phyloP scores from a whole-genome alignment of 306 rosid species.

The Acacia acuminata region DNA sequence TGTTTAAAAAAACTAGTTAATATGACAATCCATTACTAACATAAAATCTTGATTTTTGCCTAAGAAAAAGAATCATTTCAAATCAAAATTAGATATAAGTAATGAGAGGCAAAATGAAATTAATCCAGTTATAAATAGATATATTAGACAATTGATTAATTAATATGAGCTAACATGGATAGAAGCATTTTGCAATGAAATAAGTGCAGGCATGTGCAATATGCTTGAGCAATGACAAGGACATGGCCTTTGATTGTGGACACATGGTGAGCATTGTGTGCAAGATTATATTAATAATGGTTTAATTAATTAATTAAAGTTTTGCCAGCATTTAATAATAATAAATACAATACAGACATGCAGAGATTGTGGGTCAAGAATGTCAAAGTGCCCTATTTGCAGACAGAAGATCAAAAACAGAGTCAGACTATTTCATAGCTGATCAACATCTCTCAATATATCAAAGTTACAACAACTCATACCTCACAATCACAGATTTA shows the following conservation, averaged over 20 bases:
- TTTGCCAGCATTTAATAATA: neutral
- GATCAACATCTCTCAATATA: neutral
- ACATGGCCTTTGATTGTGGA: conserved; percentile 4
- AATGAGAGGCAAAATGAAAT: too few relatives aligned
- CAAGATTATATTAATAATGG: neutral
- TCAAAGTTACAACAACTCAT: too few relatives aligned
- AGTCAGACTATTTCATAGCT: neutral
- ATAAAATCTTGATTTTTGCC: too few relatives aligned
- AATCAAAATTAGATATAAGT: too few relatives aligned
- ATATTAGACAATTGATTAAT: neutral
- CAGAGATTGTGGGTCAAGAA: neutral
- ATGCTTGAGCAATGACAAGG: neutral
- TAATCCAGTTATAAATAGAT: neutral
- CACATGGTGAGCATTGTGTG: neutral
- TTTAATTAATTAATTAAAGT: neutral
- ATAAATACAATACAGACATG: neutral
- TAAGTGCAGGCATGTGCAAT: conserved; percentile 9
- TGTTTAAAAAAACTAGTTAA: too few relatives aligned
- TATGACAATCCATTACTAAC: too few relatives aligned
- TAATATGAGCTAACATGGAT: neutral
- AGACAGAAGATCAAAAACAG: neutral
- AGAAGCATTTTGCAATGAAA: neutral
- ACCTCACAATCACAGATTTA: neutral
- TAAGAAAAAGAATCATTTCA: too few relatives aligned
- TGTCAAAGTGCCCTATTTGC: neutral